A percentile compares a stretch with the other conserved stretches of the same genome.
These are phyloP conservation scores for Zymoseptoria passerinii DNA, from an alignment of 2,329 filamentous ascomycete genomes.

Conservation along the genomic window DNA sequence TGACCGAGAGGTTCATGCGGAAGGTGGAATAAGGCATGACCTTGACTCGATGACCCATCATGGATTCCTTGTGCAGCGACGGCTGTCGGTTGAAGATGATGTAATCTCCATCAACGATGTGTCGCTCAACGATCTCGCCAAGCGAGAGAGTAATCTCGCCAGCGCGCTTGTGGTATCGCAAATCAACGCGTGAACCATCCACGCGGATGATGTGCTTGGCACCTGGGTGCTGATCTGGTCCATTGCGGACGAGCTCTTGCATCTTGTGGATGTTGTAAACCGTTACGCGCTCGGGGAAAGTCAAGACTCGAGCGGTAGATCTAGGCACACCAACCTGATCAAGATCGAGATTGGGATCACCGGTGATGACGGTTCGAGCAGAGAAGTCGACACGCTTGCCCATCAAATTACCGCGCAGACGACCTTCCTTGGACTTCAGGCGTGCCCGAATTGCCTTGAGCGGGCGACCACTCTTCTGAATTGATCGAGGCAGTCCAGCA, in stretches of 20 bases:
- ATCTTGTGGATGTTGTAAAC: constrained; percentile 95
- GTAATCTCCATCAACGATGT: constrained; percentile 90
- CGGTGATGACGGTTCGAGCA: constrained; percentile 97
- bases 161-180: constrained; percentile 84
- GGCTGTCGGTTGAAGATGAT: constrained; percentile 99
- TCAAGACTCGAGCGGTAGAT: constrained; percentile 85
- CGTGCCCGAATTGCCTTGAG: constrained; percentile 95
- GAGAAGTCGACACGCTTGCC: constrained; percentile 99
- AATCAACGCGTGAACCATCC: constrained; percentile 87
- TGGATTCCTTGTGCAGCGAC: constrained; percentile 98
- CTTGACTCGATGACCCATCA: constrained; percentile 97
- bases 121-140: constrained; percentile 97
- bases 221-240: constrained; percentile 88
- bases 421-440: constrained; percentile 97
- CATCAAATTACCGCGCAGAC: constrained; percentile 97
- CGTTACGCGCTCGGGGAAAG: constrained; percentile 94
- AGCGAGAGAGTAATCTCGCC: constrained; percentile 83
- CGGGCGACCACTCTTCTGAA: constrained; percentile 94
- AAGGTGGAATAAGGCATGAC: constrained; percentile 99
- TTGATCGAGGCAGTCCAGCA: constrained; percentile 82
- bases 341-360: constrained; percentile 90
- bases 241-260: constrained; percentile 81
- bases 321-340: constrained; percentile 96
- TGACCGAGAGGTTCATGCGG: constrained; percentile 92
- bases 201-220: constrained; percentile 94